phyloP scores from a whole-genome alignment of 140 eudicot species.

The Artemisia princeps region DNA sequence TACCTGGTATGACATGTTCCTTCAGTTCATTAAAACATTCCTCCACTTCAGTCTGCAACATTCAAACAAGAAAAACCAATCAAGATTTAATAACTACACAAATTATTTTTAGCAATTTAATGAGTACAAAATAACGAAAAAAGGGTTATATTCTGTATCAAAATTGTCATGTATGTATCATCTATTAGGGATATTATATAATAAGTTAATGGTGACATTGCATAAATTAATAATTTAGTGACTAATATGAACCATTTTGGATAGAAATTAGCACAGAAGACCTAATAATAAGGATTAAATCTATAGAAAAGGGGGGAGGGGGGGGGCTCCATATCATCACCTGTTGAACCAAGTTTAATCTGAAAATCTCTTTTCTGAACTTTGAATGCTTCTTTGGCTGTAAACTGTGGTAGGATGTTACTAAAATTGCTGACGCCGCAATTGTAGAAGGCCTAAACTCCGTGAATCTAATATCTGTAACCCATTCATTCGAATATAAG shows the following conservation, averaged over 20 bases:
- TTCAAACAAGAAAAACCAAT: not conserved
- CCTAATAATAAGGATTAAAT: too few species aligned
- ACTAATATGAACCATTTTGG: too few species aligned
- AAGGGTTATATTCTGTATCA: too few species aligned
- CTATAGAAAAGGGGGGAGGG: too few species aligned
- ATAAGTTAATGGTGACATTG: too few species aligned
- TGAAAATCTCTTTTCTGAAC: not conserved
- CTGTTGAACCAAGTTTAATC: constrained; percentile 8
- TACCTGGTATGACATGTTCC: constrained; percentile 6
- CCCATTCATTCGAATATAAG: not conserved
- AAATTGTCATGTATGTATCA: too few species aligned
- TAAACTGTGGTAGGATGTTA: not conserved
- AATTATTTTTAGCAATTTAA: not conserved
- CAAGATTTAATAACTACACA: not conserved
- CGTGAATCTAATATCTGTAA: constrained; percentile 23
- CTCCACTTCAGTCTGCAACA: constrained; percentile 7
- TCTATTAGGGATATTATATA: too few species aligned
- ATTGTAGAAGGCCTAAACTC: constrained; percentile 26
- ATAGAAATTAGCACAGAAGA: too few species aligned
- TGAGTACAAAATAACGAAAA: too few species aligned
- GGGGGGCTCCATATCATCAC: not conserved
- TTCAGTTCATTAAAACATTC: constrained; percentile 3
- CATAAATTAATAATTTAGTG: too few species aligned
- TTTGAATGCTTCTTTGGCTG: constrained; percentile 2
- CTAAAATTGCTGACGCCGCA: constrained; percentile 25